Conservation (phyloP, 139 green algal genomes). For the Chlamydomonas sphaeroides region DNA sequence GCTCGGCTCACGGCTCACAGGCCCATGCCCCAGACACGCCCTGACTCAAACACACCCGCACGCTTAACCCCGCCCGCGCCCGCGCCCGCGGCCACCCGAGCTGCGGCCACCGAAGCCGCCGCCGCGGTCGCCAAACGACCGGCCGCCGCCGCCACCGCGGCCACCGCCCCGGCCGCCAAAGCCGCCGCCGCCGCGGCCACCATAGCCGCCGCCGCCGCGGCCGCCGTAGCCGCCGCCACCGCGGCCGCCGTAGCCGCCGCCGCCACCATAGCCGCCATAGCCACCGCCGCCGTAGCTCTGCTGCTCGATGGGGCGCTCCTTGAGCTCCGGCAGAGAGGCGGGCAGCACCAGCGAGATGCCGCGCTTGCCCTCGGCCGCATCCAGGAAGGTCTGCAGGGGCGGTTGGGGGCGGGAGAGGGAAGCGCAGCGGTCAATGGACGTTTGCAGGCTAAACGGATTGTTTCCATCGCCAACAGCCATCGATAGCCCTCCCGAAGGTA, state of each 20-base stretch:
- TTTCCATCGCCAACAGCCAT: too few species aligned
- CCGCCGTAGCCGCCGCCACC: constrained; percentile 1
- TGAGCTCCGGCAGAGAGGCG: constrained; percentile 70
- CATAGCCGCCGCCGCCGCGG: neutral
- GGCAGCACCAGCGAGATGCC: constrained; percentile 52
- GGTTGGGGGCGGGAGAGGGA: too few species aligned
- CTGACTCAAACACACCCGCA: too few species aligned
- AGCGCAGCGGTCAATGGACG: too few species aligned
- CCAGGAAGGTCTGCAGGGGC: constrained; percentile 68
- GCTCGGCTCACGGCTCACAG: too few species aligned
- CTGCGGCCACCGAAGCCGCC: neutral
- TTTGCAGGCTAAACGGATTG: too few species aligned
- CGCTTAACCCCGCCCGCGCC: too few species aligned
- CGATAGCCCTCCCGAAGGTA: too few species aligned
- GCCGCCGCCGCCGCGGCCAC: neutral
- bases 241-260: constrained; percentile 25
- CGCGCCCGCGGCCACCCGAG: constrained; percentile 16
- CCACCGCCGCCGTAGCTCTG: constrained; percentile 25
- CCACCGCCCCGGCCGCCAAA: neutral
- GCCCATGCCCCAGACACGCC: too few species aligned
- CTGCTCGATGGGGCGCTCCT: constrained; percentile 46
- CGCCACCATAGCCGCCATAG: constrained; percentile 10
- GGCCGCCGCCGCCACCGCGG: neutral
- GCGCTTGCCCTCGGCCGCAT: constrained; percentile 28
- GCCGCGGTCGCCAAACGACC: neutral